Evolutionary conservation across 2,329 filamentous ascomycete species (phyloP), one percentile per base, ranked within the genome.

Genomic region (Teratosphaeria viscida): DNA sequence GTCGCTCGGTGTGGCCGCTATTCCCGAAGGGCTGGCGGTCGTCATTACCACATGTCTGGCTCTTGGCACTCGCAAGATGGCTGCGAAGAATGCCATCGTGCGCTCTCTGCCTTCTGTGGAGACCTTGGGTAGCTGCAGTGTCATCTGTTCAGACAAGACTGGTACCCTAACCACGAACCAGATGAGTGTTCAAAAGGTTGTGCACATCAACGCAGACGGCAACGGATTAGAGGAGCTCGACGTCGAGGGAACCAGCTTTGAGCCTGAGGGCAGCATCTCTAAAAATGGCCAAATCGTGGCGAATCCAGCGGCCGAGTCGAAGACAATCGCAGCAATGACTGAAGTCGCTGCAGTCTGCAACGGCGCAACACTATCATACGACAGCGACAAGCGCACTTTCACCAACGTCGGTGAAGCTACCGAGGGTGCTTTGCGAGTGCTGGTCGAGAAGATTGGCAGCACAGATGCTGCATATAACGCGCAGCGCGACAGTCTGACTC

Each of bases 101-200:
- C 86, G 95, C 75, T 96, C 91, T 72, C 79, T 99, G 68, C 94
- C 94, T 23, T 99, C 94, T 1, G 94, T 99, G 57, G 94, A 99
- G 77, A 99, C 94, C 12, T 82, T 99, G 57, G 94, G 94, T 72
- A 99, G 94, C 82, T 99, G 94, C 83, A 99, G 94, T 71, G 92
- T 99, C 60, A 96, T 99, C 73, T 99, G 95, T 80, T 99, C 95
- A 3, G 94, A 99, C 81, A 99, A 99, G 81, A 99, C 94, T 5
- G 95, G 94, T 67, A 99, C 94, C 55, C 78, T 99, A 72, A 99
- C 94, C 11, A 99, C 94, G 49, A 99, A 99, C 78, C 92, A 97
- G 77, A 99, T 99, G 94, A 97, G 94, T 71, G 94, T 96, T 59
- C 94, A 86, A 79, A 95, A 92, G 76, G 78, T 97, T 59, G 89